Conservation (phyloP, 805 yeast species). For the Starmerella etchellsii region DNA sequence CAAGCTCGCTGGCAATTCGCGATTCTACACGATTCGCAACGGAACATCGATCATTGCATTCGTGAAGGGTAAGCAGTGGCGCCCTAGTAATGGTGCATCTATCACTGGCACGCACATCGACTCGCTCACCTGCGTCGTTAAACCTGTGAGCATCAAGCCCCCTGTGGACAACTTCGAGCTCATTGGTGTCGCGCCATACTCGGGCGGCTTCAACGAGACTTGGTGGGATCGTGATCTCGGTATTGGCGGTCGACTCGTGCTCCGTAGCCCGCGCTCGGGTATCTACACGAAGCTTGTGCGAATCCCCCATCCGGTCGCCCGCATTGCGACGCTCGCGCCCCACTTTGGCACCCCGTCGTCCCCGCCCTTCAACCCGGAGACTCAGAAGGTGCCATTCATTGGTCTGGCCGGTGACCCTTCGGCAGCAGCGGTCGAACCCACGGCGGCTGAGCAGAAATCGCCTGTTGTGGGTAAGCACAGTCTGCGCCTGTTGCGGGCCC, state of each 20-base stretch:
- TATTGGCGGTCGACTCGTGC: conserved; percentile 63
- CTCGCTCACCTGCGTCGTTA: conserved; percentile 52
- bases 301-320: conserved; percentile 42
- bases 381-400: conserved; percentile 67
- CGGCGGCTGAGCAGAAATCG: conserved; percentile 52
- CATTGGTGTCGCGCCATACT: conserved; percentile 74
- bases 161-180: conserved; percentile 62
- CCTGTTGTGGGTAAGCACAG: conserved; percentile 62
- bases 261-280: conserved; percentile 26
- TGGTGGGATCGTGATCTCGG: conserved; percentile 74
- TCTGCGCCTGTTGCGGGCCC: conserved; percentile 50
- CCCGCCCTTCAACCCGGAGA: conserved; percentile 67
- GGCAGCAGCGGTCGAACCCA: conserved; percentile 27
- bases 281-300: conserved; percentile 29
- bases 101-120: conserved; percentile 67
- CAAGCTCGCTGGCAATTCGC: conserved; percentile 34
- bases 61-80: conserved; percentile 56
- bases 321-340: conserved; percentile 74
- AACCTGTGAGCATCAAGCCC: conserved; percentile 54
- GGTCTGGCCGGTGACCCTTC: conserved; percentile 36
- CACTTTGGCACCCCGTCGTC: conserved; percentile 64
- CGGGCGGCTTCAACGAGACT: conserved; percentile 51
- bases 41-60: conserved; percentile 62
- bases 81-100: conserved; percentile 47
- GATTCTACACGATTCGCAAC: conserved; percentile 50